Conservation (phyloP, 1,139 yeast genomes). For the Kazachstania sp. region DNA sequence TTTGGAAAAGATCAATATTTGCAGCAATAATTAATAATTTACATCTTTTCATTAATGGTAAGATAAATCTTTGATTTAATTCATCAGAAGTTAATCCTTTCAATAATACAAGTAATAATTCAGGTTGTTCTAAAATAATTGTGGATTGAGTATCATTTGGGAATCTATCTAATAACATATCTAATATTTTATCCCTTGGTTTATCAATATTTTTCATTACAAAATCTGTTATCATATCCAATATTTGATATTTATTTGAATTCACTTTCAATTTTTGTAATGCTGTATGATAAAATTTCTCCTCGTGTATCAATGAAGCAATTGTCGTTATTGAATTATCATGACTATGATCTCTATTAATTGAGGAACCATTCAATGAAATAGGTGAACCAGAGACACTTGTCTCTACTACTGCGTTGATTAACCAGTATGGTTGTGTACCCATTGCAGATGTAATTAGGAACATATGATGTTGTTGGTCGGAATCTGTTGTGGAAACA, state of each 20-base stretch:
- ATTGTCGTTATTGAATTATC: constrained; percentile 3
- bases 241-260: constrained; percentile 12
- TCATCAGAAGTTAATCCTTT: constrained; percentile 24
- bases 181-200: constrained; percentile 15
- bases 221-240: constrained; percentile 24
- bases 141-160: constrained; percentile 10
- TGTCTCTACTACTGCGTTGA: constrained; percentile 35
- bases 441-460: constrained; percentile 51
- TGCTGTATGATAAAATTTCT: constrained; percentile 13
- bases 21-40: constrained; percentile 21
- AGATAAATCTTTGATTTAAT: constrained; percentile 20
- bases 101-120: constrained; percentile 22
- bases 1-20: constrained; percentile 16
- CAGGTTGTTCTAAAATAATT: constrained; percentile 29
- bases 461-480: constrained; percentile 33
- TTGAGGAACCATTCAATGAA: constrained; percentile 17
- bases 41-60: constrained; percentile 22
- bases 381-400: constrained; percentile 22
- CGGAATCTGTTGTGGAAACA: constrained; percentile 13
- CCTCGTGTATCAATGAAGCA: constrained; percentile 27
- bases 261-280: constrained; percentile 20
- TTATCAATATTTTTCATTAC: constrained; percentile 28
- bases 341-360: background rate
- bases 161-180: constrained; percentile 15
- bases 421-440: constrained; percentile 62